Conservation (phyloP, 75 land plant species). For the Cupressus sempervirens region DNA sequence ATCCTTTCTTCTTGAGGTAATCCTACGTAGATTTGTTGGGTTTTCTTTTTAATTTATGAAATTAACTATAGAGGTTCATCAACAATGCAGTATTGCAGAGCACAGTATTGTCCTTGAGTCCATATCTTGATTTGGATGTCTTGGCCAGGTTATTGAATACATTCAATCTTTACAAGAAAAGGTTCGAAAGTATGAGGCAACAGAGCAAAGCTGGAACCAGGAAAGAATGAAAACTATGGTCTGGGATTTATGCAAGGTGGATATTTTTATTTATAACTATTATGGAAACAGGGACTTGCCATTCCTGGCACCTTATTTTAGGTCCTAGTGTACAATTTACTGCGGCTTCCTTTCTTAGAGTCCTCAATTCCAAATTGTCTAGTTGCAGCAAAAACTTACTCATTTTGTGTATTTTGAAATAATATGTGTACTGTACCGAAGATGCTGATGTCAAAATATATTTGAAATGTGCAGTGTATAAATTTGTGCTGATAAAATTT, state of each 20-base stretch:
- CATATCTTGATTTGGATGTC: background rate
- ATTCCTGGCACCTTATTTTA: background rate
- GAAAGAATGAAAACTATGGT: conserved; percentile 72
- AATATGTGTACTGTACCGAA: background rate
- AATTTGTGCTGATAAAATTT: background rate
- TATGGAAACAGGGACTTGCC: background rate
- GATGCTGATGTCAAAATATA: background rate
- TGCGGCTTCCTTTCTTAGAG: background rate
- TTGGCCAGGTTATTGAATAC: conserved; percentile 82
- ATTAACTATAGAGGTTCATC: background rate
- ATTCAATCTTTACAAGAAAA: conserved; percentile 81
- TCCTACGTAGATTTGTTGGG: background rate
- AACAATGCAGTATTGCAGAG: background rate
- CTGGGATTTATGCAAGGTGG: conserved; percentile 48
- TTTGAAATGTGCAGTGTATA: conserved; percentile 1
- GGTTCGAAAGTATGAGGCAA: conserved; percentile 72
- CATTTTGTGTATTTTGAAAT: conserved; percentile 1
- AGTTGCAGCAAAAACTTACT: background rate
- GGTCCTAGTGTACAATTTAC: background rate
- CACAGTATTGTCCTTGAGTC: conserved; percentile 1
- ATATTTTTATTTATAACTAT: background rate
- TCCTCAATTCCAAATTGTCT: background rate
- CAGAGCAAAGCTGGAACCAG: conserved; percentile 53
- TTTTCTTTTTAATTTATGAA: background rate
- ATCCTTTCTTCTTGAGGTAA: conserved; percentile 86